A percentile compares a stretch with the other conserved stretches of the same genome.
Conservation (phyloP, 116 monocot species). For the Trichopus zeylanicus region DNA sequence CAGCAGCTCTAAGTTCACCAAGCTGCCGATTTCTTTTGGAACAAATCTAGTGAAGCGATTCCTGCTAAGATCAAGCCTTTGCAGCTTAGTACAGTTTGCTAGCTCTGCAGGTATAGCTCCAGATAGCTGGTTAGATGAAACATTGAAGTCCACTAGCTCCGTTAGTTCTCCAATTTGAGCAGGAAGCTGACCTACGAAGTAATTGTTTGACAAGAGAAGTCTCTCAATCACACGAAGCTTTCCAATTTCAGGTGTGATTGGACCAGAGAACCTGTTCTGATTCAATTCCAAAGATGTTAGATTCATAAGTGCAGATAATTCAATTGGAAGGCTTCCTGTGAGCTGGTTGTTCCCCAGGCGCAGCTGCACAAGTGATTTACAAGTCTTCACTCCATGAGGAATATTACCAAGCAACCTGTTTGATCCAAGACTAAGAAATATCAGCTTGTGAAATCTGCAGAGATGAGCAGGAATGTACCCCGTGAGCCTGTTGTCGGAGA, state of each 20-base stretch:
- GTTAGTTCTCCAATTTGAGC: slow-evolving; percentile 42
- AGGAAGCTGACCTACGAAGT: slow-evolving; percentile 66
- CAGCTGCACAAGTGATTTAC: slow-evolving; percentile 55
- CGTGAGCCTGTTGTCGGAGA: slow-evolving; percentile 58
- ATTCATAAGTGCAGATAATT: slow-evolving; percentile 45
- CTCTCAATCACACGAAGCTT: slow-evolving; percentile 49
- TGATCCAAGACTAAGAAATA: slow-evolving; percentile 55
- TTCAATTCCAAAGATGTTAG: slow-evolving; percentile 59
- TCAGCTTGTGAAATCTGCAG: slow-evolving; percentile 48
- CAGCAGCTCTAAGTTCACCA: slow-evolving; percentile 50
- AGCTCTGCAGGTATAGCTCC: slow-evolving; percentile 51
- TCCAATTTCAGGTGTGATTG: slow-evolving; percentile 61
- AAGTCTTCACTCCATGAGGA: slow-evolving; percentile 55
- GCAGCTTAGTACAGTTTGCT: slow-evolving; percentile 52
- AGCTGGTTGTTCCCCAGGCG: slow-evolving; percentile 57
- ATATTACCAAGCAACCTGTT: slow-evolving; percentile 65
- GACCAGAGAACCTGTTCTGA: slow-evolving; percentile 65
- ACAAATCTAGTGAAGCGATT: slow-evolving; percentile 51
- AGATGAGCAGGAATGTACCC: slow-evolving; percentile 51
- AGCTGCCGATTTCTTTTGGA: slow-evolving; percentile 49
- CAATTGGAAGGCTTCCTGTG: slow-evolving; percentile 61
- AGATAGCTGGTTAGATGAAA: slow-evolving; percentile 56
- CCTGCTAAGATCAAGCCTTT: slow-evolving; percentile 67
- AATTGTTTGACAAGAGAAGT: slow-evolving; percentile 55
- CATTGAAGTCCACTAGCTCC: slow-evolving; percentile 49